phyloP scores from a whole-genome alignment of 2,329 filamentous ascomycete species.

The Fusarium sp. region DNA sequence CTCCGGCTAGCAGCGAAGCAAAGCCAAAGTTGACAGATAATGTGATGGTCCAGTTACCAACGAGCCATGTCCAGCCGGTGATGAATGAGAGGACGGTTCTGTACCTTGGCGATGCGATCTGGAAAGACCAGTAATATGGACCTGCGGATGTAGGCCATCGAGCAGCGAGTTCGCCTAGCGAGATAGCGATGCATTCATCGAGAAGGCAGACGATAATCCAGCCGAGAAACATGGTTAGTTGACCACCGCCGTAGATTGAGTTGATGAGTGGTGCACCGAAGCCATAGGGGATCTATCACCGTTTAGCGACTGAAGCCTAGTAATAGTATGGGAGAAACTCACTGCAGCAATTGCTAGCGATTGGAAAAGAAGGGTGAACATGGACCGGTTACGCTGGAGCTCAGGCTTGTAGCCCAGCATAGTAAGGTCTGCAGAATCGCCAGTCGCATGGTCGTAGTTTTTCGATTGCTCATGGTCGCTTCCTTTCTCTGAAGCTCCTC shows the following conservation, averaged over 20 bases:
- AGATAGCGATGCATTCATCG: constrained; percentile 76
- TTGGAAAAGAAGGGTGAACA: constrained; percentile 45
- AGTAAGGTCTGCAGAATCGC: constrained; percentile 44
- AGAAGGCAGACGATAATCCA: constrained; percentile 71
- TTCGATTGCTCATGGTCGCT: constrained; percentile 22
- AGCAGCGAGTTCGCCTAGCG: constrained; percentile 77
- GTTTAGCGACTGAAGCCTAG: neutral
- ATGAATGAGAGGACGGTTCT: constrained; percentile 75
- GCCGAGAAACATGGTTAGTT: constrained; percentile 74
- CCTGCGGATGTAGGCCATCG: constrained; percentile 70
- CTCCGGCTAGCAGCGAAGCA: constrained; percentile 73
- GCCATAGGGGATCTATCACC: constrained; percentile 38
- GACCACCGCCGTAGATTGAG: constrained; percentile 39
- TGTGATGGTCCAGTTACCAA: constrained; percentile 76
- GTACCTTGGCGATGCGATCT: constrained; percentile 69
- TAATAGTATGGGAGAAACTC: neutral
- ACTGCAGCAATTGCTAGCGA: constrained; percentile 45
- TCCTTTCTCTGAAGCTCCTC: constrained; percentile 16
- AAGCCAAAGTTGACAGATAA: constrained; percentile 77
- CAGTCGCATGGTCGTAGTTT: neutral
- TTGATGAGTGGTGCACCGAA: constrained; percentile 42
- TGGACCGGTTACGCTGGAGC: constrained; percentile 42
- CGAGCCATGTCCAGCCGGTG: constrained; percentile 79
- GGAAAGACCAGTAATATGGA: constrained; percentile 79
- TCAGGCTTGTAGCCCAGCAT: constrained; percentile 61